These are phyloP conservation scores for Fistulifera pelliculosa DNA, from an alignment of 108 stramenopile genomes.

Conservation along the genomic window DNA sequence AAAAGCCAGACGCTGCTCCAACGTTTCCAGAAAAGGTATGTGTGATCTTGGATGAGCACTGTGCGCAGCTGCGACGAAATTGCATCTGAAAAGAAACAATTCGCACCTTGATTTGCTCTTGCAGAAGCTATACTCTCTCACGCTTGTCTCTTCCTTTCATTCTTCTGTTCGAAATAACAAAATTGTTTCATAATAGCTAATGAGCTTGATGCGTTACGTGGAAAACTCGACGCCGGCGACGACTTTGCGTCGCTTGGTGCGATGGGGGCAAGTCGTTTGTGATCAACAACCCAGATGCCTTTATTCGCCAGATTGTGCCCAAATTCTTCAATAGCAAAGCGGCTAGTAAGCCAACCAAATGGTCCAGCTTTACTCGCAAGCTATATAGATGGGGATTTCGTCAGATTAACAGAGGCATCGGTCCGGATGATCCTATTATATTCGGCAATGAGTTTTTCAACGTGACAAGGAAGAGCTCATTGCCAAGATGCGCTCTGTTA, in stretches of 20 bases:
- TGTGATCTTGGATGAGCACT: no score
- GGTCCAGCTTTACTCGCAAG: slow-evolving; percentile 74
- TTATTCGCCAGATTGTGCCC: slow-evolving; percentile 70
- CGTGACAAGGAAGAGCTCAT: slow-evolving; percentile 50
- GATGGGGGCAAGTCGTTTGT: slow-evolving; percentile 64
- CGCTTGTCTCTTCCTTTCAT: no score
- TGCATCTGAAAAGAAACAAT: no score
- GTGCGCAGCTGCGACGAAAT: no score
- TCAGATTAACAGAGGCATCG: slow-evolving; percentile 58
- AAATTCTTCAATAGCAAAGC: slow-evolving; percentile 27
- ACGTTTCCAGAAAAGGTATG: slow-evolving; percentile 68
- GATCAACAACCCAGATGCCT: slow-evolving; percentile 55
- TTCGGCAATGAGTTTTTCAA: slow-evolving; percentile 64
- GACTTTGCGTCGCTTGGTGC: slow-evolving; percentile 44
- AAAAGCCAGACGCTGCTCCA: slow-evolving; percentile 49
- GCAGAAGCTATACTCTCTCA: no score
- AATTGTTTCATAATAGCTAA: no score
- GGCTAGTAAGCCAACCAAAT: slow-evolving; percentile 76
- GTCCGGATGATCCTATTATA: slow-evolving; percentile 53
- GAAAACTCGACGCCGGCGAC: slow-evolving; percentile 14
- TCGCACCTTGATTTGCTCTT: no score
- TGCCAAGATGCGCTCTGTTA: slow-evolving; percentile 43
- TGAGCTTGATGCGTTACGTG: slow-evolving; percentile 48
- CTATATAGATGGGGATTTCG: slow-evolving; percentile 76
- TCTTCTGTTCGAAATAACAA: neutral